These are phyloP conservation scores for Magnolia changhungtana DNA, from an alignment of 164 flowering plant species.

Conservation along the genomic window DNA sequence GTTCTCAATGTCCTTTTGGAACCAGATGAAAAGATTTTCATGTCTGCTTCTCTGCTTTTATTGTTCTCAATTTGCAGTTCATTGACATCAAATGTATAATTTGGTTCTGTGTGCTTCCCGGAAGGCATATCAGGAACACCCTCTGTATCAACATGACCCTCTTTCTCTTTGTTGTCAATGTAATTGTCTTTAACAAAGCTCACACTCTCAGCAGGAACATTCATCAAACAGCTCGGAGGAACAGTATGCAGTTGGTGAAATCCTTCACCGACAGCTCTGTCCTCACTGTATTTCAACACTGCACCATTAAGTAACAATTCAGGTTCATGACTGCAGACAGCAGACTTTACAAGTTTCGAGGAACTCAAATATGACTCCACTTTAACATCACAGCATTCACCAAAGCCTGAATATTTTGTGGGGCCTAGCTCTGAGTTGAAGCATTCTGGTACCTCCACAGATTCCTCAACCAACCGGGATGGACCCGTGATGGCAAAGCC, in stretches of 20 bases:
- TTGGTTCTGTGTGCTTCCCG: slow-evolving; percentile 11
- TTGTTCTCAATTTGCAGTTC: slow-evolving; percentile 8
- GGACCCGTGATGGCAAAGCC: slow-evolving; percentile 4
- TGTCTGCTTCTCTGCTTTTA: slow-evolving; percentile 9
- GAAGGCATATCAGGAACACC: slow-evolving; percentile 8
- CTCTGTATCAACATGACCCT: slow-evolving; percentile 3
- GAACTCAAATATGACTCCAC: not conserved
- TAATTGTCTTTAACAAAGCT: slow-evolving; percentile 3
- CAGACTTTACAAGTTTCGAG: not conserved
- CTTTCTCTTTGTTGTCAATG: not conserved
- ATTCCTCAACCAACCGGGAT: slow-evolving; percentile 2
- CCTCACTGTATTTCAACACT: slow-evolving; percentile 7
- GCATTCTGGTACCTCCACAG: slow-evolving; percentile 1
- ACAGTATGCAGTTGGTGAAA: slow-evolving; percentile 1
- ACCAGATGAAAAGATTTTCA: slow-evolving; percentile 11
- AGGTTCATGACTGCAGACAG: slow-evolving; percentile 1
- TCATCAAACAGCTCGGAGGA: slow-evolving; percentile 10
- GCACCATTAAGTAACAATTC: slow-evolving; percentile 1
- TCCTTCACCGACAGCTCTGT: slow-evolving; percentile 8
- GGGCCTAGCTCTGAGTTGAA: not conserved
- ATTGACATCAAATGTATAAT: slow-evolving; percentile 4
- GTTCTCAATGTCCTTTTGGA: slow-evolving; percentile 3
- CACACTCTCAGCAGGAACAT: not conserved
- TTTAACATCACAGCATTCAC: slow-evolving; percentile 6
- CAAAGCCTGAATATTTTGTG: not conserved